Evolutionary conservation across 768 basidiomycete genomes (phyloP), one percentile per base, ranked within the genome.

Genomic region (Mrakia frigida): DNA sequence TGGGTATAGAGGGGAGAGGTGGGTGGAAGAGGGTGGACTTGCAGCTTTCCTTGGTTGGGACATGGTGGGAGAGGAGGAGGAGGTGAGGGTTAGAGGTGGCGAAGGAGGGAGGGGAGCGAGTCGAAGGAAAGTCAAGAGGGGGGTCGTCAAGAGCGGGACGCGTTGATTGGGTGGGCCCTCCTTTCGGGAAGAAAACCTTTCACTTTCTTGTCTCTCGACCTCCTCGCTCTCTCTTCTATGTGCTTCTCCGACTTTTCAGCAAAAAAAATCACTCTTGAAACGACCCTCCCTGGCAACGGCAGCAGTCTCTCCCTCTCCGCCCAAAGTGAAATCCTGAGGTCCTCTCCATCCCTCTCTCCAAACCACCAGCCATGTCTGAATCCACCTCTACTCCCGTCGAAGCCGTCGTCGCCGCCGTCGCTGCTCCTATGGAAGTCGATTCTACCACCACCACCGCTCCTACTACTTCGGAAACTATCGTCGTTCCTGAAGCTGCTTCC

Each of bases 361-460:
- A 35, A 41, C 68, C 33, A 35, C 68, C 68, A 41, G 7, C 28
- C 5, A 52, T 72, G 70, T 72, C 70, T 71, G 46, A 46, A 37
- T 31, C 70, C 35, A 65, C 46, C 39, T 41, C 60, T 23, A 25
- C 53, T 13, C 56, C 74, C 68, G n/a, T 43, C 70, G 50, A 52
- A 50, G 13, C 46, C 46, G 46, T 50, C 18, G 46, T n/a, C 46
- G 31, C 37, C 52, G n/a, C 53, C 37, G n/a, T n/a, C n/a, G n/a
- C n/a, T n/a, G n/a, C n/a, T 35, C 37, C 68, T 65, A 75, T 75
- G 74, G 74, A 68, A 28, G 74, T 69, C 65, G 74, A 75, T 37
- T 28, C 41, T 14, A 21, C 75, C 31, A 31, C 68, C 31, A 35
- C 56, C 56, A 56, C 70, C 37, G 11, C 68, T 43, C 9, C 68